phyloP scores from a whole-genome alignment of 257 asterid genomes.

The Fraxinus americana region DNA sequence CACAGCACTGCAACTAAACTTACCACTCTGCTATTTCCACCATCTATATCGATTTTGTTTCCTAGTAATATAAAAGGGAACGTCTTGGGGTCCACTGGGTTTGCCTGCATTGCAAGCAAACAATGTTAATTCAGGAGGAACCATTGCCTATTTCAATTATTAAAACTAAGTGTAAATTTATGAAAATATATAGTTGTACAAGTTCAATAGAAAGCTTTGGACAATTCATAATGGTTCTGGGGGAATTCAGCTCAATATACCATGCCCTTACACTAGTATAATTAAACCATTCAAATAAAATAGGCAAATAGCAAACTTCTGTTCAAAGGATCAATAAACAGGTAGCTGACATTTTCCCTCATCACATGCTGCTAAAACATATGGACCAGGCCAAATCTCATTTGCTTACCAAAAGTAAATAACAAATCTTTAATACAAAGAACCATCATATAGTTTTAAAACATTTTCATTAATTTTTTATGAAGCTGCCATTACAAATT shows the following conservation, averaged over 20 bases:
- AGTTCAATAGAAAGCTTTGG: no score
- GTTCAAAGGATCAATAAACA: neutral
- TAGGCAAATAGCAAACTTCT: no score
- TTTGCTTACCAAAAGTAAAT: neutral
- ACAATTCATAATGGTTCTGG: no score
- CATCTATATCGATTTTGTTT: slow-evolving; percentile 95
- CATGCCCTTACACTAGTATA: no score
- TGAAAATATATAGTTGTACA: no score
- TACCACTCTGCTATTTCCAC: slow-evolving; percentile 99
- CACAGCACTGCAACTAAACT: slow-evolving; percentile 30
- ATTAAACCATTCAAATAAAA: no score
- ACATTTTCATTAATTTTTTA: no score
- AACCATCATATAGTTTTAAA: neutral
- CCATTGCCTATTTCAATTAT: no score
- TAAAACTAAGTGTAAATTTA: no score
- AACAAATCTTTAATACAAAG: neutral
- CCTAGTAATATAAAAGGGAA: slow-evolving; percentile 95
- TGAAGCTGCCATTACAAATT: neutral
- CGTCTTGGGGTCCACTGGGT: slow-evolving; percentile 81
- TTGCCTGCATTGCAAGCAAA: slow-evolving; percentile 69
- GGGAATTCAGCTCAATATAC: no score
- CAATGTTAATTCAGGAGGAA: slow-evolving; percentile 21
- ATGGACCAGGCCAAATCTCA: neutral
- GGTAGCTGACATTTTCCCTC: neutral
- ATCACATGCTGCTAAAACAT: neutral